Percentiles rank a stretch among this genome's conserved stretches.
These are phyloP conservation scores for Entomortierella parvispora DNA, from an alignment of 192 early-diverging fungal genomes.

Conservation along the genomic window DNA sequence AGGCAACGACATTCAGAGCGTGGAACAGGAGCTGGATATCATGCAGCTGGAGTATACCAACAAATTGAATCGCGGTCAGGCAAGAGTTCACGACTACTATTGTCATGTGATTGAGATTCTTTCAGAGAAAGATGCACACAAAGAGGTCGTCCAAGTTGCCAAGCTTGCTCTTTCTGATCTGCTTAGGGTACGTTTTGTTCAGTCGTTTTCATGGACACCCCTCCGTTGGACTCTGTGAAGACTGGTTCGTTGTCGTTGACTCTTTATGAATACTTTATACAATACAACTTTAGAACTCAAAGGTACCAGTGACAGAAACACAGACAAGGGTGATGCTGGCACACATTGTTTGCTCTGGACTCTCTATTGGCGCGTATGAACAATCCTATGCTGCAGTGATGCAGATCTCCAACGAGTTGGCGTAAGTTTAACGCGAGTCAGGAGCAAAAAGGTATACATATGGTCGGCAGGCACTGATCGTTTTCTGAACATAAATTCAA, in stretches of 20 bases:
- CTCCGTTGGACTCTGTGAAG: not conserved
- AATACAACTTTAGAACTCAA: slow-evolving; percentile 9
- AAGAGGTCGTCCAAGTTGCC: slow-evolving; percentile 29
- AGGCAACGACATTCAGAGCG: slow-evolving; percentile 39
- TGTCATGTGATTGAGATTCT: slow-evolving; percentile 22
- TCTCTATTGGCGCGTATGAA: slow-evolving; percentile 28
- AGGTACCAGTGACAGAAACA: slow-evolving; percentile 11
- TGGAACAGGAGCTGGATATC: slow-evolving; percentile 47
- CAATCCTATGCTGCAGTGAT: slow-evolving; percentile 41
- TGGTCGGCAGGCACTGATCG: not conserved
- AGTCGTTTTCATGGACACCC: not conserved
- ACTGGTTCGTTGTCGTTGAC: no score
- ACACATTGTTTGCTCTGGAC: slow-evolving; percentile 13
- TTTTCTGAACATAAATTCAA: not conserved
- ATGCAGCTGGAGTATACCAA: slow-evolving; percentile 34
- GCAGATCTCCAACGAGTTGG: slow-evolving; percentile 13
- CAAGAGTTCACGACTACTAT: slow-evolving; percentile 44
- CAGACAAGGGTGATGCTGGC: slow-evolving; percentile 8
- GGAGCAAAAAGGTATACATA: not conserved
- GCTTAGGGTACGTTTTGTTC: slow-evolving; percentile 6
- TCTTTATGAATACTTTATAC: no score
- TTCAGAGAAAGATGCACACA: slow-evolving; percentile 15
- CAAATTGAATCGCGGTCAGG: slow-evolving; percentile 23
- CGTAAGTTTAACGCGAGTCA: slow-evolving; percentile 5
- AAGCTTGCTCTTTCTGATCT: slow-evolving; percentile 23